phyloP scores from a whole-genome alignment of 192 early-diverging fungal species.

The Backusella tarrabulga region DNA sequence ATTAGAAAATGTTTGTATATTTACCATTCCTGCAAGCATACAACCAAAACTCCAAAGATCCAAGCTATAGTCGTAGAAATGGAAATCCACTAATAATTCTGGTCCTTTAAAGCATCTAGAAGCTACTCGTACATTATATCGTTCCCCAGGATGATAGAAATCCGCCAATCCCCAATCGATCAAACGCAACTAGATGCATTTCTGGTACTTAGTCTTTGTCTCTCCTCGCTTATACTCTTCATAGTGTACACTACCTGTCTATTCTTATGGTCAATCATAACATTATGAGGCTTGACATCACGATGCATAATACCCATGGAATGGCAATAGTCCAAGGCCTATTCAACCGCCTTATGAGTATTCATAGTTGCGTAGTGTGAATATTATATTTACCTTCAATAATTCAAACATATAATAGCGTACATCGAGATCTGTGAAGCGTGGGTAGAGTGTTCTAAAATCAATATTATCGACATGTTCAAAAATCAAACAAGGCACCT shows the following conservation, averaged over 20 bases:
- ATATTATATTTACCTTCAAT: conserved; percentile 63
- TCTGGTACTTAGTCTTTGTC: neutral
- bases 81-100: conserved; percentile 97
- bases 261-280: conserved; percentile 99
- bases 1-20: neutral
- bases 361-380: too few species aligned
- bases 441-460: conserved; percentile 95
- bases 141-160: conserved; percentile 95
- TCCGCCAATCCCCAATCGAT: conserved; percentile 99
- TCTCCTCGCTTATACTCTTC: neutral
- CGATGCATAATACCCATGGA: conserved; percentile 99
- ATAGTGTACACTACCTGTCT: conserved; percentile 45
- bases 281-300: conserved; percentile 99
- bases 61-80: conserved; percentile 97
- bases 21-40: conserved; percentile 98
- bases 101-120: conserved; percentile 99
- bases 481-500: conserved; percentile 95
- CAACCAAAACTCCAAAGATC: conserved; percentile 99
- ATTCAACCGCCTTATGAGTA: neutral
- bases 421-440: conserved; percentile 93
- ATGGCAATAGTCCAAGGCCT: conserved; percentile 97
- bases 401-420: conserved; percentile 97
- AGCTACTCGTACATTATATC: conserved; percentile 98
- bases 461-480: conserved; percentile 97
- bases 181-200: conserved; percentile 68